Conservation (phyloP, 2,329 filamentous ascomycete genomes). For the Bipolaris victoriae region DNA sequence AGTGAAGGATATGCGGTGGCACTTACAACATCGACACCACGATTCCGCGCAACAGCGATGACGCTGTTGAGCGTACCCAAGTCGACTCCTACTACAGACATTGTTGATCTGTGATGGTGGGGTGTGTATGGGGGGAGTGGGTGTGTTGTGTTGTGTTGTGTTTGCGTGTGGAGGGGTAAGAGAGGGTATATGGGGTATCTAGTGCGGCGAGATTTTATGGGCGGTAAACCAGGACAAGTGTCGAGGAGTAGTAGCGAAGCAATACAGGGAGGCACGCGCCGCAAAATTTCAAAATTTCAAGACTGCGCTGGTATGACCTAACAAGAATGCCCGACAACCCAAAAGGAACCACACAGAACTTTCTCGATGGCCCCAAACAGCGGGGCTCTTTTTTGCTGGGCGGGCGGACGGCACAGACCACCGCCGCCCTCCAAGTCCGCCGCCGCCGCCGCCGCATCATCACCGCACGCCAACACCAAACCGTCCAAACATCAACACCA, state of each 20-base stretch:
- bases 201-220: conserved; percentile 9
- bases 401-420: conserved; percentile 9
- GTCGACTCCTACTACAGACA: conserved; percentile 80
- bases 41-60: conserved; percentile 95
- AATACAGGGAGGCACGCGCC: conserved; percentile 9
- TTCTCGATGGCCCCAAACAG: conserved; percentile 25
- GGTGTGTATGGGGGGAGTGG: conserved; percentile 36
- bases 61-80: conserved; percentile 97
- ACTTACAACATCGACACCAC: conserved; percentile 98
- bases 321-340: conserved; percentile 8
- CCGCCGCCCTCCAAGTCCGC: not conserved
- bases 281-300: conserved; percentile 22
- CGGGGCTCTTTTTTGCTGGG: conserved; percentile 19
- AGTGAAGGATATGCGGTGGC: conserved; percentile 9
- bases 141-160: conserved; percentile 29
- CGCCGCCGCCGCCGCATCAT: conserved; percentile 1
- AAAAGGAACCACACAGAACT: conserved; percentile 26
- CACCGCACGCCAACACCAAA: conserved; percentile 4
- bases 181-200: conserved; percentile 17
- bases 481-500: conserved; percentile 1
- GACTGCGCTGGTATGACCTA: conserved; percentile 11
- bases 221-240: conserved; percentile 2
- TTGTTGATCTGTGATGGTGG: conserved; percentile 50
- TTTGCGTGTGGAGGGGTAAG: conserved; percentile 3
- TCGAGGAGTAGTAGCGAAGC: conserved; percentile 15